A percentile compares a stretch with the other conserved stretches of the same genome.
Evolutionary conservation across 2,329 filamentous ascomycete genomes (phyloP).

Genomic region (Achaetomium macrosporum): DNA sequence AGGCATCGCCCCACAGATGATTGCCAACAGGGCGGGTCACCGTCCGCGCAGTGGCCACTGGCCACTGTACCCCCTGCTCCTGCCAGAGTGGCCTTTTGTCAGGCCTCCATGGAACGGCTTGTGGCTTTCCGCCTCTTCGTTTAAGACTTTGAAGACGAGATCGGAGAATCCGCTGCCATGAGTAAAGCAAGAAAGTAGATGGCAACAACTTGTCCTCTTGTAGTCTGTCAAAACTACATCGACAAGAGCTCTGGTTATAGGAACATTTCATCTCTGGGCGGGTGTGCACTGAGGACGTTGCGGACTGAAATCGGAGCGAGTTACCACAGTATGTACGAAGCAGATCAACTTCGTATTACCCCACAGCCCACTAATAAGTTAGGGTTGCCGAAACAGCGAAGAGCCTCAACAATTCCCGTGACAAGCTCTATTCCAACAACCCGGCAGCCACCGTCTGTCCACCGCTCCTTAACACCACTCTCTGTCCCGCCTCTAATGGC

Average conservation of each 20-base stretch:
- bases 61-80: slow-evolving; percentile 17
- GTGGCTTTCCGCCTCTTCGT: not conserved
- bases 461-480: slow-evolving; percentile 72
- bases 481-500: slow-evolving; percentile 72
- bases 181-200: too few relatives aligned
- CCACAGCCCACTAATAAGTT: not conserved
- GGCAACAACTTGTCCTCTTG: too few relatives aligned
- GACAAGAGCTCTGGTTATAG: too few relatives aligned
- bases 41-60: slow-evolving; percentile 2
- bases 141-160: too few relatives aligned
- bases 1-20: slow-evolving; percentile 1
- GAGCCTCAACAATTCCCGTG: slow-evolving; percentile 9
- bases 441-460: slow-evolving; percentile 87
- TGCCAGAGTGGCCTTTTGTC: slow-evolving; percentile 27
- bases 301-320: not conserved
- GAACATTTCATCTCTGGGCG: too few relatives aligned
- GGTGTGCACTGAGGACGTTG: too few relatives aligned
- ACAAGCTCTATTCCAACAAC: slow-evolving; percentile 58
- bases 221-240: too few relatives aligned
- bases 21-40: slow-evolving; percentile 2
- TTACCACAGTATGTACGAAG: not conserved
- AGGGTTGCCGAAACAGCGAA: not conserved
- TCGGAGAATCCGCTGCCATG: too few relatives aligned
- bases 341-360: not conserved
- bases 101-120: not conserved